A percentile compares a stretch with the other conserved stretches of the same genome.
phyloP scores from a whole-genome alignment of 805 yeast species.

The Yarrowia yakushimensis region DNA sequence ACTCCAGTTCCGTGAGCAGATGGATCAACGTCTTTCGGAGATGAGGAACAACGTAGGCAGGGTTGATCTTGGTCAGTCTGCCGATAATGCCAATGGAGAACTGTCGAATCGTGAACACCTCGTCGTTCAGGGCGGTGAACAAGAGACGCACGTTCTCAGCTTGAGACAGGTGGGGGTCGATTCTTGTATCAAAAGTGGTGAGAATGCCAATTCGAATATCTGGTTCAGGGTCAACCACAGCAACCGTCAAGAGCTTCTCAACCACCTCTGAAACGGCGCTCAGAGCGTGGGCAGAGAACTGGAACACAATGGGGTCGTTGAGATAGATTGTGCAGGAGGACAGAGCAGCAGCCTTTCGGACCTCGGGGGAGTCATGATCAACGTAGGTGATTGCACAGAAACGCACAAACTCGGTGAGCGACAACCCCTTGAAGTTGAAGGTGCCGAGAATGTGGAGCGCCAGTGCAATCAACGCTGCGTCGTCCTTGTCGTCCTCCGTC shows the following conservation, averaged over 20 bases:
- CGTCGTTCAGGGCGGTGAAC: slow-evolving; percentile 89
- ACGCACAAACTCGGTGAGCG: slow-evolving; percentile 82
- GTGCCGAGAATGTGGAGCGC: slow-evolving; percentile 72
- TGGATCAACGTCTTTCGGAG: slow-evolving; percentile 83
- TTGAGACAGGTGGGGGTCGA: slow-evolving; percentile 91
- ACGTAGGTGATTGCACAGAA: slow-evolving; percentile 79
- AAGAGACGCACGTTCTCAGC: slow-evolving; percentile 83
- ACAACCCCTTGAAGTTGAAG: slow-evolving; percentile 71
- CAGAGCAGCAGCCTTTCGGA: slow-evolving; percentile 78
- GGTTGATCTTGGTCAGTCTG: slow-evolving; percentile 77
- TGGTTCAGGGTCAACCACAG: slow-evolving; percentile 82
- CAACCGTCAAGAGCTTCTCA: slow-evolving; percentile 71
- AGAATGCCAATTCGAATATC: slow-evolving; percentile 82
- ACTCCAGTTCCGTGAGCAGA: slow-evolving; percentile 77
- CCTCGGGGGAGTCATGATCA: slow-evolving; percentile 73
- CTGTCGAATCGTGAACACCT: slow-evolving; percentile 74
- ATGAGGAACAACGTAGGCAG: slow-evolving; percentile 94
- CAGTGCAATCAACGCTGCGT: slow-evolving; percentile 58
- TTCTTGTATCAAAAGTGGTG: slow-evolving; percentile 62
- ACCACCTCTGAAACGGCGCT: slow-evolving; percentile 81
- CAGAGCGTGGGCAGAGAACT: slow-evolving; percentile 75
- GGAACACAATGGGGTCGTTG: slow-evolving; percentile 78
- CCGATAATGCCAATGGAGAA: slow-evolving; percentile 79
- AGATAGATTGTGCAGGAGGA: slow-evolving; percentile 75
- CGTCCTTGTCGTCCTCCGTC: slow-evolving; percentile 56